Base-by-base conservation (phyloP, 2,329 filamentous ascomycete species). In the Ustilaginoidea virens region DNA sequence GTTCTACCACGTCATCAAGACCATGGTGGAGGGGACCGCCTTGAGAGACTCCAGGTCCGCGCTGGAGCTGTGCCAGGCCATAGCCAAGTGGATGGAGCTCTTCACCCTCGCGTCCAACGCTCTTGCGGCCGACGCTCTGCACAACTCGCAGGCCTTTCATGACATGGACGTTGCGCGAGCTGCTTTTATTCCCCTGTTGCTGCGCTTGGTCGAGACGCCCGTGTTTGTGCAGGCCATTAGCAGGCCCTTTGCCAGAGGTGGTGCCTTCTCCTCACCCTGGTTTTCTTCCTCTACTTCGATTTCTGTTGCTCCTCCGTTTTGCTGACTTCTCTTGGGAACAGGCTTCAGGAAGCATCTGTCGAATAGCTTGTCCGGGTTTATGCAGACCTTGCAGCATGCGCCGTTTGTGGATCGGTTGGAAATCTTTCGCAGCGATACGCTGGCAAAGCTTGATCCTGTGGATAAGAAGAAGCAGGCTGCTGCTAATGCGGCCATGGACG, bases 1-100 rank as follows among this genome's bases (percentile, higher is more conserved):
- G 53, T 78, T 94, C 45, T 92, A 93, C 51, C 75, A 86, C 4
- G 83, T 98, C 28, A 82, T 83, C 3, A 93, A 92, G 53, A 80
- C 77, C 0, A 85, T 96, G 28, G 78, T 63, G 2, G 57, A 67
- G 27, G 67, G 62, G 0, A 51, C 46, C 1, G 61, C 58, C 2
- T 65, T 72, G 27, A 52, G 47, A 32, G 56, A 54, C 15, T 43
- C 51, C 11, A 47, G 57, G 17, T 60, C 66, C n/a, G 66, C 63
- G 0, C 39, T 72, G 7, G 55, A 62, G 13, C 47, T 72, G 21
- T 57, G 63, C 15, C 51, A 52, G 30, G 48, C 63, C 24, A 58
- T 70, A 32, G 63, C 63, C 13, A 56, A 57, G 37, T 77, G 71
- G 69, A 73, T 75, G 63, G 45, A 56, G 1, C 46, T 73, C 12